phyloP scores from a whole-genome alignment of 108 stramenopile species.

The Fistulifera pelliculosa region DNA sequence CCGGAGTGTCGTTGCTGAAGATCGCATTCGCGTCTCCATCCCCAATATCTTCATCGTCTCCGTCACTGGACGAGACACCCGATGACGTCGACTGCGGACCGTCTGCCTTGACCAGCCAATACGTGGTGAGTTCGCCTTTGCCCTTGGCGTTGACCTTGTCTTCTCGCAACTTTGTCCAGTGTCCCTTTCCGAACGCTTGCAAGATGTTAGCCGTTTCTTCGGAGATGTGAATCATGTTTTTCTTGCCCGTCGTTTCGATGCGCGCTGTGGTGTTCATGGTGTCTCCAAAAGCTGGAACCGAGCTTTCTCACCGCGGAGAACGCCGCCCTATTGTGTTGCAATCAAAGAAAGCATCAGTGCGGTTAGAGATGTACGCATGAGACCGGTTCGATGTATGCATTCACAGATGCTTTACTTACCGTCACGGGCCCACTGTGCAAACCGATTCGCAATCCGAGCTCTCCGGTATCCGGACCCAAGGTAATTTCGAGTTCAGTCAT shows the following conservation, averaged over 20 bases:
- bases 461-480: constrained; percentile 14
- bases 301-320: constrained; percentile 18
- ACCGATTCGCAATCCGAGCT: constrained; percentile 9
- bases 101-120: constrained; percentile 9
- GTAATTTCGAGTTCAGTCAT: constrained; percentile 10
- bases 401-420: too few relatives aligned
- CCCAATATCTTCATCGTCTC: neutral
- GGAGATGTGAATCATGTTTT: constrained; percentile 24
- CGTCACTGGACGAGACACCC: neutral
- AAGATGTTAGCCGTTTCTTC: constrained; percentile 33
- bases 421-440: constrained; percentile 7
- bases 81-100: neutral
- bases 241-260: constrained; percentile 31
- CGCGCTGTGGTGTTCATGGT: constrained; percentile 20
- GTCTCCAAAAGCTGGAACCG: constrained; percentile 22
- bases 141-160: constrained; percentile 26
- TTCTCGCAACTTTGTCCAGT: constrained; percentile 23
- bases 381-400: too few relatives aligned
- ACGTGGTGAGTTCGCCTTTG: constrained; percentile 21
- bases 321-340: constrained; percentile 7
- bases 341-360: neutral
- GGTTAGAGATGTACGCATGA: neutral
- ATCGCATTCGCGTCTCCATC: neutral
- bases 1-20: too few relatives aligned
- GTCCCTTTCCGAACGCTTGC: constrained; percentile 12